Evolutionary conservation across 1,139 yeast genomes (phyloP), one percentile per base, ranked within the genome.

Genomic region (Nakaseomyces kungkrabaensis): DNA sequence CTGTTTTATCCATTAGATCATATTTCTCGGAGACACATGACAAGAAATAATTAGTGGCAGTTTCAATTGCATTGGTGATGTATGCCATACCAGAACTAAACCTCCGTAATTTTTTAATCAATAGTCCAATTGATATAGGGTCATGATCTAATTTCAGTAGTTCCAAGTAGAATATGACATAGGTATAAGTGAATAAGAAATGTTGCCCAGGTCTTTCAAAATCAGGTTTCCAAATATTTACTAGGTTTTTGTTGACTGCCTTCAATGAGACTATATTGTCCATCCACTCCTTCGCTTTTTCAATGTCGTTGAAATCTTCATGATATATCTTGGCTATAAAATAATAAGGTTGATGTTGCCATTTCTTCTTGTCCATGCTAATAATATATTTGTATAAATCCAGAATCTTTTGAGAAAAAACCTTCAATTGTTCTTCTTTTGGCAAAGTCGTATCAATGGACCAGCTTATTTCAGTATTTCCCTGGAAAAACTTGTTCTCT

Each of bases 201-300:
- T 92, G 97, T 58, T 86, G 87, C 0, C 99, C 99, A 0, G 97
- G 94, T 17, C 95, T 70, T 66, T 94, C 98, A 57, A 74, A 68
- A 47, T 89, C 96, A 0, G 97, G 95, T 59, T 88, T 88, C 98
- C 98, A 92, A 50, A 92, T 86, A 61, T 79, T 85, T 0, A 90
- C 79, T 43, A 94, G 74, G 6, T 83, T 78, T 59, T 90, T 87
- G 50, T 81, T 79, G 3, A 79, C 77, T 7, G 88, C 74, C 56
- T 82, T 86, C 48, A 87, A 66, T 4, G 85, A 76, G 49, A 90
- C 77, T 31, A 87, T 71, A 1, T 73, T 63, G 2, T 77, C 70
- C 78, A 92, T 78, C 55, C 83, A 87, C 11, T 76, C 77, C 48
- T 75, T 71, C 0, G 97, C 95, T 1, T 69, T 73, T 1, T 68